Evolutionary conservation across 805 yeast genomes (phyloP).

Genomic region (Pichia manshurica): DNA sequence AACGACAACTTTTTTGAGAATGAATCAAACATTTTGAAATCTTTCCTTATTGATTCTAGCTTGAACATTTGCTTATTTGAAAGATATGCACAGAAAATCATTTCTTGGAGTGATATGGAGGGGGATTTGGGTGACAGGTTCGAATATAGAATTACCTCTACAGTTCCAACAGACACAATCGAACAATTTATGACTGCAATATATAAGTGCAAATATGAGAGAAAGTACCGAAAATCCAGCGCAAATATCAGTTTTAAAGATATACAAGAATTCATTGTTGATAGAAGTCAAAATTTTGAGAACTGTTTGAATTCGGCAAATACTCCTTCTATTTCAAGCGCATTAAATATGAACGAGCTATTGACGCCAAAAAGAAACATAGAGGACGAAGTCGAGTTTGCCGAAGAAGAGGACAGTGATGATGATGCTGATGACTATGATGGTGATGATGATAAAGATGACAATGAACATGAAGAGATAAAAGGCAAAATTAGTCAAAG

Average conservation of each 20-base stretch:
- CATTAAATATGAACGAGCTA: conserved; percentile 7
- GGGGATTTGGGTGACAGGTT: conserved; percentile 86
- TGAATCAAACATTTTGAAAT: conserved; percentile 57
- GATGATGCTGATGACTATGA: conserved; percentile 26
- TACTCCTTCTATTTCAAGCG: conserved; percentile 17
- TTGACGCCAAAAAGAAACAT: conserved; percentile 1
- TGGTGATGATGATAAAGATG: conserved; percentile 17
- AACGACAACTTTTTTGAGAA: conserved; percentile 31
- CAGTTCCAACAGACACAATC: conserved; percentile 49
- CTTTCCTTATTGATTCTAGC: conserved; percentile 58
- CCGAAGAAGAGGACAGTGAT: conserved; percentile 25
- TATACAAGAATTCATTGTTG: conserved; percentile 52
- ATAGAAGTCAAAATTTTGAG: conserved; percentile 23
- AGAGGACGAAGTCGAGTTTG: conserved; percentile 14
- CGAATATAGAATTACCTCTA: conserved; percentile 68
- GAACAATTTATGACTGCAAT: conserved; percentile 59
- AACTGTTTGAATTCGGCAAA: conserved; percentile 20
- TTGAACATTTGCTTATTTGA: conserved; percentile 50
- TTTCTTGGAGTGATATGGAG: conserved; percentile 74
- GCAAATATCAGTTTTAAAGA: conserved; percentile 40
- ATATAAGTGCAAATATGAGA: conserved; percentile 68
- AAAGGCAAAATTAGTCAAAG: too few relatives aligned
- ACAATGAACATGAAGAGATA: background rate
- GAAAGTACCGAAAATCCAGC: conserved; percentile 57
- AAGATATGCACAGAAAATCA: conserved; percentile 45